Conservation (phyloP, 73 alveolate genomes). For the Paramecium biaurelia region DNA sequence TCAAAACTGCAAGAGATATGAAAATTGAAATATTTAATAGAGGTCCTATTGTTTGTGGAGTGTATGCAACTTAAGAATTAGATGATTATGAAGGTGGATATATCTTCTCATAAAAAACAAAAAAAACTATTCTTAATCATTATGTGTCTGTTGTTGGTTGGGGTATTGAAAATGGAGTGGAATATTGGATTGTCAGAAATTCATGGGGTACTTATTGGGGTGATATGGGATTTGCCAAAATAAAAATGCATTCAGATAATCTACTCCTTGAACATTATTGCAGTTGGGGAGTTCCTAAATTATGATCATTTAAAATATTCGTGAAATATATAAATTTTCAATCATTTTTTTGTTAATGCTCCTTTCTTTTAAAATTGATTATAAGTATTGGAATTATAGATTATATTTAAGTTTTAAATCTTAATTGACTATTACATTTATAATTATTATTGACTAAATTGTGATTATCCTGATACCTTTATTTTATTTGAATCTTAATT, state of each 20-base stretch:
- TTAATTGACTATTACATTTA: conserved; percentile 1
- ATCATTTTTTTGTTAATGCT: neutral
- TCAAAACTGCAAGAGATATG: conserved; percentile 78
- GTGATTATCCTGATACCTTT: neutral
- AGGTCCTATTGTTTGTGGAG: conserved; percentile 85
- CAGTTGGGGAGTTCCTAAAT: conserved; percentile 62
- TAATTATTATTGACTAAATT: neutral
- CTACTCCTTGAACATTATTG: conserved; percentile 74
- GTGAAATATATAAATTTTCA: neutral
- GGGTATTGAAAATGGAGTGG: conserved; percentile 64
- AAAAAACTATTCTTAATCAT: conserved; percentile 65
- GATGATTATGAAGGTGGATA: conserved; percentile 82
- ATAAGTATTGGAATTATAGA: conserved; percentile 56
- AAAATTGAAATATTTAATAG: conserved; percentile 77
- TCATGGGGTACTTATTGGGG: conserved; percentile 97
- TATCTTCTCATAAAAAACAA: conserved; percentile 71
- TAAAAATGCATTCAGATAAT: conserved; percentile 81
- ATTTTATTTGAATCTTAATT: neutral
- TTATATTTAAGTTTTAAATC: conserved; percentile 43
- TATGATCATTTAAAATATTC: neutral
- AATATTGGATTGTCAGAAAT: conserved; percentile 89
- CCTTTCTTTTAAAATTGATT: conserved; percentile 21
- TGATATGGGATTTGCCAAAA: conserved; percentile 80
- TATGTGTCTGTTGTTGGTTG: conserved; percentile 76
- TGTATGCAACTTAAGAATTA: conserved; percentile 65